A percentile compares a stretch with the other conserved stretches of the same genome.
Evolutionary conservation across 345 rosid species (phyloP).

Genomic region (Euclidium syriacum): DNA sequence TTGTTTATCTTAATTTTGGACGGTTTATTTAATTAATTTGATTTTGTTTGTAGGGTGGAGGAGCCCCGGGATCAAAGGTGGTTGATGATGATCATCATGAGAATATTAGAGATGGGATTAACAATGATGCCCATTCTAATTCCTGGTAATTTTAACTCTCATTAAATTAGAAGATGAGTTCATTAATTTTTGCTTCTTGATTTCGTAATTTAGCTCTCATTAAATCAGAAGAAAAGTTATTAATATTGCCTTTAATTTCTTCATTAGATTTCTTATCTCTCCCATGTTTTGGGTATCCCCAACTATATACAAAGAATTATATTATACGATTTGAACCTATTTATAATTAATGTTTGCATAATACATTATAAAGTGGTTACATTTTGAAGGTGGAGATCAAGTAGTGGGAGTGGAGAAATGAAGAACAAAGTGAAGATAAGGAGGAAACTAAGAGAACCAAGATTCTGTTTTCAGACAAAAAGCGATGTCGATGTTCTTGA

Average conservation of each 20-base stretch:
- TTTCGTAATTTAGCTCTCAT: neutral
- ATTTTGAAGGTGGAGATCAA: conserved; percentile 69
- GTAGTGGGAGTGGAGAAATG: conserved; percentile 43
- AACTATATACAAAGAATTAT: neutral
- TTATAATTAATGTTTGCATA: neutral
- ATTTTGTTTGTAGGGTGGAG: conserved; percentile 23
- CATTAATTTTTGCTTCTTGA: neutral
- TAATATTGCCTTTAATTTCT: neutral
- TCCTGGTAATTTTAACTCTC: conserved; percentile 27
- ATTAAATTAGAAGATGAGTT: neutral
- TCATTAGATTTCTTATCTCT: neutral
- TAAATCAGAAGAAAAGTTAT: too few species aligned
- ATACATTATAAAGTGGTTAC: neutral
- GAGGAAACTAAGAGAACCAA: conserved; percentile 94
- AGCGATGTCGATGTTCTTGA: conserved; percentile 95
- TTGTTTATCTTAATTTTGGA: neutral
- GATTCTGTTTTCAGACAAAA: conserved; percentile 97
- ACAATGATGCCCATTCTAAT: conserved; percentile 27
- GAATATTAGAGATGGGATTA: conserved; percentile 12
- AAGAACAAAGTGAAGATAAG: conserved; percentile 70
- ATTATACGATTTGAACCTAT: neutral
- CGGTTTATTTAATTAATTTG: conserved; percentile 9
- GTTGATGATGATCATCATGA: conserved; percentile 21
- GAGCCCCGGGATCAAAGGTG: conserved; percentile 26
- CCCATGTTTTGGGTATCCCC: neutral